Conservation (phyloP, 805 yeast genomes). For the Wickerhamomyces chambardii region DNA sequence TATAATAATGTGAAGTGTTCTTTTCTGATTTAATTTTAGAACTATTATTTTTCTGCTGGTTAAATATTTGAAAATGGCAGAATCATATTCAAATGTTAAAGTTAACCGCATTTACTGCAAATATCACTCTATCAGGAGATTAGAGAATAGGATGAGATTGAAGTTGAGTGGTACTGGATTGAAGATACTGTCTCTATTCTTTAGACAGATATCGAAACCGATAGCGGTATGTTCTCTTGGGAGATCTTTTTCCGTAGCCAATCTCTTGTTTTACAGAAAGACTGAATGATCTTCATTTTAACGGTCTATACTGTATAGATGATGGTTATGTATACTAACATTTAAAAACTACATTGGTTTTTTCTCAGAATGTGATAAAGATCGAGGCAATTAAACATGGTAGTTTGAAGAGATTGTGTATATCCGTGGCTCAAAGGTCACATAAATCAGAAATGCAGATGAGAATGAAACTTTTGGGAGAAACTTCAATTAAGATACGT, state of each 20-base stretch:
- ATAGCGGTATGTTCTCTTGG: slow-evolving; percentile 44
- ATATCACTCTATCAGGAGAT: too few relatives aligned
- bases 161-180: slow-evolving; percentile 76
- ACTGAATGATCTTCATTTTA: too few relatives aligned
- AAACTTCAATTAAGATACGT: slow-evolving; percentile 39
- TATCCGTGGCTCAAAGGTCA: slow-evolving; percentile 60
- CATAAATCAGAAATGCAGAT: slow-evolving; percentile 58
- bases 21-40: too few relatives aligned
- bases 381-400: slow-evolving; percentile 70
- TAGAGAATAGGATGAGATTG: too few relatives aligned
- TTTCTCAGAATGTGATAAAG: slow-evolving; percentile 44
- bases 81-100: too few relatives aligned
- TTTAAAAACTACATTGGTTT: slow-evolving; percentile 3
- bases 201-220: slow-evolving; percentile 74
- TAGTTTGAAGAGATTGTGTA: slow-evolving; percentile 50
- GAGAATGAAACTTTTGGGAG: slow-evolving; percentile 40
- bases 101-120: too few relatives aligned
- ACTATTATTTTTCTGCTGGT: too few relatives aligned
- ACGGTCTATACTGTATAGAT: background rate
- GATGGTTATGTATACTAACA: background rate
- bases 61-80: too few relatives aligned
- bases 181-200: slow-evolving; percentile 61
- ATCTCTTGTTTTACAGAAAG: too few relatives aligned
- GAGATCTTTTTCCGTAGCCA: too few relatives aligned
- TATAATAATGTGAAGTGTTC: too few relatives aligned